Evolutionary conservation across 1,284 basidiomycete genomes (phyloP).

Genomic region (Tylopilus orsonianus): DNA sequence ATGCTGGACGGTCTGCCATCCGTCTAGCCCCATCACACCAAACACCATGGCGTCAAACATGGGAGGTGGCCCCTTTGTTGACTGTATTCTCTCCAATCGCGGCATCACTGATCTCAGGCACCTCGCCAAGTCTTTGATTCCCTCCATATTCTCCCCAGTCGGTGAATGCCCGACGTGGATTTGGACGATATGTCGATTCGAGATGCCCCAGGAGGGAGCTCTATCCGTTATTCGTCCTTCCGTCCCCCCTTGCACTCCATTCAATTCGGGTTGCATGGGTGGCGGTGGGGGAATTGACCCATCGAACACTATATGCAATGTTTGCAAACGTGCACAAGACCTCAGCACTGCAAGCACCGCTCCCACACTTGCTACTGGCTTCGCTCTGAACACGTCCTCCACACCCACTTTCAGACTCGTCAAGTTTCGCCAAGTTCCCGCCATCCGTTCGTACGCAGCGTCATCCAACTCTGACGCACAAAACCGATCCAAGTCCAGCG

Average conservation of each 20-base stretch:
- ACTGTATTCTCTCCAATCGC: slow-evolving; percentile 5
- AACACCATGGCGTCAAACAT: neutral
- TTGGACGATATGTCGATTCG: slow-evolving; percentile 11
- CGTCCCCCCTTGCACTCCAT: neutral
- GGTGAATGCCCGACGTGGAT: slow-evolving; percentile 17
- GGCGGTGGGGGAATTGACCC: slow-evolving; percentile 10
- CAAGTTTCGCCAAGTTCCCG: slow-evolving; percentile 10
- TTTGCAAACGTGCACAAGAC: slow-evolving; percentile 8
- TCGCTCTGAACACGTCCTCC: slow-evolving; percentile 1
- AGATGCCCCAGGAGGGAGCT: slow-evolving; percentile 5
- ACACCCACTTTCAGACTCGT: slow-evolving; percentile 10
- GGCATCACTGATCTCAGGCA: slow-evolving; percentile 15
- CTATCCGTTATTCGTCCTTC: neutral
- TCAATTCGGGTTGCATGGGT: neutral
- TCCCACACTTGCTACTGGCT: slow-evolving; percentile 12
- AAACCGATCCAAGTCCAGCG: slow-evolving; percentile 11
- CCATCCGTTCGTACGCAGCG: slow-evolving; percentile 10
- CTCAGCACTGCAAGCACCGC: slow-evolving; percentile 16
- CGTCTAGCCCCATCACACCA: neutral
- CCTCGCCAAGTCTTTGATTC: neutral
- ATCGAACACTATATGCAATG: slow-evolving; percentile 14
- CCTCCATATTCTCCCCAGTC: neutral
- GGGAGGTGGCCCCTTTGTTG: neutral
- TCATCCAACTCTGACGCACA: slow-evolving; percentile 15
- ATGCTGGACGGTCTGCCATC: slow-evolving; percentile 1